phyloP scores from a whole-genome alignment of 2,329 filamentous ascomycete species.

The Alternaria alternata region DNA sequence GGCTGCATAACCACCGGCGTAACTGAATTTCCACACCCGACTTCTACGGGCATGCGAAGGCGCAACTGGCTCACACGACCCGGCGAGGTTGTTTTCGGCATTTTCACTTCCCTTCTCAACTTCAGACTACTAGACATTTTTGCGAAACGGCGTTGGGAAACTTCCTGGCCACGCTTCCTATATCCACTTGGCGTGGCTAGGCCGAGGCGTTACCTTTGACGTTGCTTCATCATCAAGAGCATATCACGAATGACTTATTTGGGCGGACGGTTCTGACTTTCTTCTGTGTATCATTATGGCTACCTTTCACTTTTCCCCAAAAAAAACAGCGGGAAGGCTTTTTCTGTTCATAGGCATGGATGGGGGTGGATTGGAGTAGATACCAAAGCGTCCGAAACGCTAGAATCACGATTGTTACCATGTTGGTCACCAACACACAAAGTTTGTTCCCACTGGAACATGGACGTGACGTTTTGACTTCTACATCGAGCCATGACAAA shows the following conservation, averaged over 20 bases:
- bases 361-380: conserved; percentile 22
- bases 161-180: conserved; percentile 22
- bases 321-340: background rate
- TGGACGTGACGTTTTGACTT: background rate
- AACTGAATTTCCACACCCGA: conserved; percentile 26
- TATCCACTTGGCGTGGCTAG: conserved; percentile 23
- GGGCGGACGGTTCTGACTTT: conserved; percentile 27
- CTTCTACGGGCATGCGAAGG: conserved; percentile 36
- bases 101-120: conserved; percentile 11
- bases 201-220: conserved; percentile 14
- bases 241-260: conserved; percentile 29
- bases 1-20: conserved; percentile 47
- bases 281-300: conserved; percentile 22
- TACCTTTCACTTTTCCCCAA: conserved; percentile 17
- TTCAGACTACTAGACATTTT: conserved; percentile 30
- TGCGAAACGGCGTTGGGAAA: conserved; percentile 32
- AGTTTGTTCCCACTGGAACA: background rate
- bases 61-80: conserved; percentile 41
- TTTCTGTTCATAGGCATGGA: conserved; percentile 14
- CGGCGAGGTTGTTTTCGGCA: conserved; percentile 36
- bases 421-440: conserved; percentile 10
- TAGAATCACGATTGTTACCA: conserved; percentile 26
- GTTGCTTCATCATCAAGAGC: conserved; percentile 21
- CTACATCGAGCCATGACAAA: background rate
- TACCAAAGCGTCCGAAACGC: conserved; percentile 31